phyloP scores from a whole-genome alignment of 305 asterid genomes.

The Solanum hybrid region DNA sequence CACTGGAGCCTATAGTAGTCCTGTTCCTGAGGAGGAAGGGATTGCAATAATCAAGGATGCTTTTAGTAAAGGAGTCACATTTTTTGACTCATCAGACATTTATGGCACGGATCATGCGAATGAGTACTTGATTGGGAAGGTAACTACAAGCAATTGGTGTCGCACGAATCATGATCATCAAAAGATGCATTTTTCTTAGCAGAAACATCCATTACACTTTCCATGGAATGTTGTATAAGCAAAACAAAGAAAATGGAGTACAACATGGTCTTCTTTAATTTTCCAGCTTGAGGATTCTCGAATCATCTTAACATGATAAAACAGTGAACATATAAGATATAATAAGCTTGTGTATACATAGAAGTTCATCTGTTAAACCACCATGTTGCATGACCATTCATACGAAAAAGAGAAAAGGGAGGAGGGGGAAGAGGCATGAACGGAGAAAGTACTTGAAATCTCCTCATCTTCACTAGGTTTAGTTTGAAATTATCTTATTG shows the following conservation, averaged over 20 bases:
- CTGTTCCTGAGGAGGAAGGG: conserved; percentile 35
- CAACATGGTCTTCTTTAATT: neutral
- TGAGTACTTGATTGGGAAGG: conserved; percentile 10
- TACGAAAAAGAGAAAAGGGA: neutral
- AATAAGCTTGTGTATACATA: neutral
- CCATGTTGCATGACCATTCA: too few species aligned
- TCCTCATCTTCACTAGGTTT: neutral
- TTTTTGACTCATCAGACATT: conserved; percentile 36
- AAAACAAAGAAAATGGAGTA: neutral
- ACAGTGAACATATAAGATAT: neutral
- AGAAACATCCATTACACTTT: neutral
- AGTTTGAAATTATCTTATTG: neutral
- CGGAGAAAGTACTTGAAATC: neutral
- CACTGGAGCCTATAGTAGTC: conserved; percentile 32
- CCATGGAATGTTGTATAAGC: neutral
- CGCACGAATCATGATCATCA: neutral
- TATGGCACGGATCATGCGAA: conserved; percentile 33
- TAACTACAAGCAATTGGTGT: neutral
- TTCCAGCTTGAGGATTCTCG: neutral
- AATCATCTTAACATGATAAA: neutral
- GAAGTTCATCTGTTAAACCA: neutral
- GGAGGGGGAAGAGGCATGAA: neutral
- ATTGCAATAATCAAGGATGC: conserved; percentile 37
- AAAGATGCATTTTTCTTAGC: neutral
- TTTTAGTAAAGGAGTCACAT: conserved; percentile 31